A percentile compares a stretch with the other conserved stretches of the same genome.
These are phyloP conservation scores for Conticribra weissflogii DNA, from an alignment of 108 stramenopile species.

Conservation along the genomic window DNA sequence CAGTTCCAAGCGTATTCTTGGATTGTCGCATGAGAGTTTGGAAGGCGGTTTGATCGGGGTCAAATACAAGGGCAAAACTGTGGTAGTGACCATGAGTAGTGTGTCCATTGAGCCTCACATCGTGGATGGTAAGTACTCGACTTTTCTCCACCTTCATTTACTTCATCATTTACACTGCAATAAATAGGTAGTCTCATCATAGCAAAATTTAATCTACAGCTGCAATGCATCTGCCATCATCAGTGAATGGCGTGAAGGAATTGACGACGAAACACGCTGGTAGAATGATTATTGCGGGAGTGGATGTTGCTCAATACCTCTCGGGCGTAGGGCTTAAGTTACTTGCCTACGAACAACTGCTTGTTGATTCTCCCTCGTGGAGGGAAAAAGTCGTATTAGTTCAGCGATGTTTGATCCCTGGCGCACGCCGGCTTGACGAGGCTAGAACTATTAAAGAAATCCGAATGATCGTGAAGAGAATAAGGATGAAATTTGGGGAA, in stretches of 20 bases:
- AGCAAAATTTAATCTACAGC: neutral
- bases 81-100: slow-evolving; percentile 79
- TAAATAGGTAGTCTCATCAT: neutral
- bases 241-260: slow-evolving; percentile 22
- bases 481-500: slow-evolving; percentile 50
- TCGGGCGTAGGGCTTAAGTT: slow-evolving; percentile 76
- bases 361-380: slow-evolving; percentile 63
- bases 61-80: slow-evolving; percentile 64
- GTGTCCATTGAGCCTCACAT: slow-evolving; percentile 75
- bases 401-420: slow-evolving; percentile 61
- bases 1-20: slow-evolving; percentile 80
- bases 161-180: no score
- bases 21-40: slow-evolving; percentile 55
- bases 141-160: no score
- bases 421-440: slow-evolving; percentile 62
- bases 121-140: slow-evolving; percentile 39
- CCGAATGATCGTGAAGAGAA: slow-evolving; percentile 35
- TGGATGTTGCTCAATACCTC: slow-evolving; percentile 73
- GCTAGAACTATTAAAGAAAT: slow-evolving; percentile 39
- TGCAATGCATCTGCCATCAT: slow-evolving; percentile 28
- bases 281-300: slow-evolving; percentile 61
- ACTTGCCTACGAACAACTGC: slow-evolving; percentile 70
- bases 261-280: slow-evolving; percentile 51
- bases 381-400: slow-evolving; percentile 70
- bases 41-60: slow-evolving; percentile 79